Evolutionary conservation across 2,329 filamentous ascomycete species (phyloP), one percentile per base, ranked within the genome.

Genomic region (Talaromyces rugulosus): DNA sequence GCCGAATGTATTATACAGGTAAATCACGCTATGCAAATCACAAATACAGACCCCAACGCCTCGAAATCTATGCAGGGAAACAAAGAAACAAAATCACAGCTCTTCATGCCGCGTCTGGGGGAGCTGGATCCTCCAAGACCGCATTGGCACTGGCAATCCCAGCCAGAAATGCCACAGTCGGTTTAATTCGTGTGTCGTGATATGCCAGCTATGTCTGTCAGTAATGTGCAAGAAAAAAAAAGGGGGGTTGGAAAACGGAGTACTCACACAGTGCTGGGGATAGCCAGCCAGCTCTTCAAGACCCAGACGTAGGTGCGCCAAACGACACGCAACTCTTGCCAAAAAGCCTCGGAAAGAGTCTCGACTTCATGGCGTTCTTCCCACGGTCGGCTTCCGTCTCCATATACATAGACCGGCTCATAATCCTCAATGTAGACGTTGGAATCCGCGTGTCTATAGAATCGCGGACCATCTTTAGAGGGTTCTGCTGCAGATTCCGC

Each of bases 221-320:
- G 6, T 27, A 57, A 33, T 50, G 55, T 52, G 36, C 14, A 42
- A 36, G 8, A 28, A 30, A 50, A 23, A 7, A 33, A 18, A 59
- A 40, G n/a, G 52, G 30, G 23, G 23, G 1, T 23, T 23, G 23
- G 47, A 7, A 12, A 5, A n/a, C 31, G 18, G 30, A 18, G 44
- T 63, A 86, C 90, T 86, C 83, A 95, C 90, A 90, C 61, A 64
- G 83, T 83, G 53, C 76, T 80, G 0, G 93, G 93, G 55, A 92
- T 80, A 27, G 81, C 77, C 5, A 87, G 60, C 91, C 92, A 99
- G 63, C 85, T 84, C 66, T 75, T 82, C 8, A 95, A 28, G 1
- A 98, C 87, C 68, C 87, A 86, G 67, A 85, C 83, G 55, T 85
- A 80, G 0, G 87, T 87, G 62, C 82, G 80, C 70, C 81, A 84